These are phyloP conservation scores for Gyrodon lividus DNA, from an alignment of 768 basidiomycete species.

Conservation along the genomic window DNA sequence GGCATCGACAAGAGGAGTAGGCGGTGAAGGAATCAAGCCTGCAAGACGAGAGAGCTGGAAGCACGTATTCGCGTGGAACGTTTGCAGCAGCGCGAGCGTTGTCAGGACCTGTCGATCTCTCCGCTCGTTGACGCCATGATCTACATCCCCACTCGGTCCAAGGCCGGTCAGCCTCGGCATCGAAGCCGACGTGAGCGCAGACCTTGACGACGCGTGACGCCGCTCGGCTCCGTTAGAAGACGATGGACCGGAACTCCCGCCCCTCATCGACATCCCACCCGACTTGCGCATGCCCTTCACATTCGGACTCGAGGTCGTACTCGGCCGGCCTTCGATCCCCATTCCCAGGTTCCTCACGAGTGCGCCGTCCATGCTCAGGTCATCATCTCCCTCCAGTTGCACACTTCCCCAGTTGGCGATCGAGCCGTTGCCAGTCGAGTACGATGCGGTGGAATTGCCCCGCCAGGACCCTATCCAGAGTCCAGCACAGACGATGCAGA, in stretches of 20 bases:
- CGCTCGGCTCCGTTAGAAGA: conserved; percentile 31
- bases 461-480: conserved; percentile 77
- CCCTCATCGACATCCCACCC: conserved; percentile 49
- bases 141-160: conserved; percentile 2
- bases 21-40: conserved; percentile 20
- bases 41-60: conserved; percentile 53
- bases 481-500: conserved; percentile 77
- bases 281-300: conserved; percentile 41
- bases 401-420: conserved; percentile 55
- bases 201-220: conserved; percentile 34
- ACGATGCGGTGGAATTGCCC: conserved; percentile 45
- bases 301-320: conserved; percentile 21
- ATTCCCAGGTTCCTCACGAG: conserved; percentile 61
- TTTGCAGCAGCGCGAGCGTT: conserved; percentile 61
- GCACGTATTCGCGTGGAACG: conserved; percentile 63
- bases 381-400: conserved; percentile 66
- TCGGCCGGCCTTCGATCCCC: conserved; percentile 69
- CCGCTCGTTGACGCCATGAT: conserved; percentile 21
- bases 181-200: conserved; percentile 16
- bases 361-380: conserved; percentile 40
- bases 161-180: conserved; percentile 31
- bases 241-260: conserved; percentile 35
- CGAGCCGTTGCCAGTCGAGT: conserved; percentile 47
- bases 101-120: conserved; percentile 39
- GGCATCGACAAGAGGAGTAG: background rate